Conservation (phyloP, 441 rosid species). For the Jatropha podagrica region DNA sequence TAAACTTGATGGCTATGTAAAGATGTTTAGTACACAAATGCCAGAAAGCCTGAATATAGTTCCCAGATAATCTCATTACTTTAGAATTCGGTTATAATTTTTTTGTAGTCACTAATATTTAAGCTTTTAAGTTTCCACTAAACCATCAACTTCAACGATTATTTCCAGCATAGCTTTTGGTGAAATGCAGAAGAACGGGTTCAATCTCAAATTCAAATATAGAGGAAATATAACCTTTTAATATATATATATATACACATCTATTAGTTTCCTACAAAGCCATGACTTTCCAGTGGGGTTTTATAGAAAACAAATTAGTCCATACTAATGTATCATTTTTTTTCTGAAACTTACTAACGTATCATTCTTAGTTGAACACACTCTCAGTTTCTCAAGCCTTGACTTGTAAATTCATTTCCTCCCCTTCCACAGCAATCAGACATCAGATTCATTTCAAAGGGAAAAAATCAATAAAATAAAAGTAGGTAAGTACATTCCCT, state of each 20-base stretch:
- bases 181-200: no score
- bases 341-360: background rate
- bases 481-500: no score
- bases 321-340: background rate
- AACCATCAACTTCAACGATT: background rate
- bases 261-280: background rate
- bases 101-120: background rate
- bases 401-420: background rate
- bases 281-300: background rate
- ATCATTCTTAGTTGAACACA: background rate
- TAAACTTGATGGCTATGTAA: background rate
- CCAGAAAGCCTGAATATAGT: background rate
- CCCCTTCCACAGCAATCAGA: background rate
- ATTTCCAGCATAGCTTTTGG: background rate
- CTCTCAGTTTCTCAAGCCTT: background rate
- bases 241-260: no score
- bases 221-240: no score
- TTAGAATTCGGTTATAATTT: background rate
- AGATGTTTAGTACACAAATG: background rate
- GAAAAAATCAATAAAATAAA: background rate
- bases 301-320: background rate
- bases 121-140: background rate
- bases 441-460: background rate
- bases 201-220: no score
- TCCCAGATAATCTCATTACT: background rate